A percentile compares a stretch with the other conserved stretches of the same genome.
phyloP scores from a whole-genome alignment of 495 filamentous ascomycete species.

The Haplographium delicatum region DNA sequence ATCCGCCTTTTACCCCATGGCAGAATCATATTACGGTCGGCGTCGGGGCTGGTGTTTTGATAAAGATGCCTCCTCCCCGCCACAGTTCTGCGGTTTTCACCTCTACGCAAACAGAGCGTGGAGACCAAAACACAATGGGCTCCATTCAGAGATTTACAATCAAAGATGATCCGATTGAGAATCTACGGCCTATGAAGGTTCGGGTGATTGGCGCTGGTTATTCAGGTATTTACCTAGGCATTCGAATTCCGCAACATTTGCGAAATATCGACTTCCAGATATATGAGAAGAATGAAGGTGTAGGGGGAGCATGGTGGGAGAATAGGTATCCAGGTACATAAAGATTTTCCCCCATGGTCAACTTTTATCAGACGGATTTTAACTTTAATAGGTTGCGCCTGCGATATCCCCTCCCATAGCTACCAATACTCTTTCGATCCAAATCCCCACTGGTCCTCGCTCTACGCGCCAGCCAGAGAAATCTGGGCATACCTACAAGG shows the following conservation, averaged over 20 bases:
- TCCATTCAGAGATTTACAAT: conserved; percentile 26
- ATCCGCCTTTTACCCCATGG: too few relatives aligned
- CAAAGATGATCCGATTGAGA: conserved; percentile 40
- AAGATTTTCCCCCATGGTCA: conserved; percentile 20
- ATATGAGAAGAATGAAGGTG: conserved; percentile 69
- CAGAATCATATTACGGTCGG: too few relatives aligned
- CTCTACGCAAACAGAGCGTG: too few relatives aligned
- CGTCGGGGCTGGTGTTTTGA: too few relatives aligned
- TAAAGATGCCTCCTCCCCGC: too few relatives aligned
- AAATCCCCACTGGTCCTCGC: conserved; percentile 60
- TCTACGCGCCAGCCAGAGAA: conserved; percentile 59
- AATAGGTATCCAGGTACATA: conserved; percentile 65
- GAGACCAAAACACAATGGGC: conserved; percentile 11
- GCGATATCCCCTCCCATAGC: conserved; percentile 64
- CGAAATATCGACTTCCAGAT: conserved; percentile 46
- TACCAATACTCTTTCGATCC: conserved; percentile 64
- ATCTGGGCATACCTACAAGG: conserved; percentile 62
- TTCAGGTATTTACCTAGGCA: conserved; percentile 41
- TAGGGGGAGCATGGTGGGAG: conserved; percentile 68
- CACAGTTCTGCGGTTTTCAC: too few relatives aligned
- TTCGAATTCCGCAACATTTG: conserved; percentile 26
- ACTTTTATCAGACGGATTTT: not conserved
- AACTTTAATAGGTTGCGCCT: conserved; percentile 5
- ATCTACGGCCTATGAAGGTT: conserved; percentile 39
- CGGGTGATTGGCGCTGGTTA: conserved; percentile 45